phyloP scores from a whole-genome alignment of 192 early-diverging fungal species.

The Backusella morwellensis region DNA sequence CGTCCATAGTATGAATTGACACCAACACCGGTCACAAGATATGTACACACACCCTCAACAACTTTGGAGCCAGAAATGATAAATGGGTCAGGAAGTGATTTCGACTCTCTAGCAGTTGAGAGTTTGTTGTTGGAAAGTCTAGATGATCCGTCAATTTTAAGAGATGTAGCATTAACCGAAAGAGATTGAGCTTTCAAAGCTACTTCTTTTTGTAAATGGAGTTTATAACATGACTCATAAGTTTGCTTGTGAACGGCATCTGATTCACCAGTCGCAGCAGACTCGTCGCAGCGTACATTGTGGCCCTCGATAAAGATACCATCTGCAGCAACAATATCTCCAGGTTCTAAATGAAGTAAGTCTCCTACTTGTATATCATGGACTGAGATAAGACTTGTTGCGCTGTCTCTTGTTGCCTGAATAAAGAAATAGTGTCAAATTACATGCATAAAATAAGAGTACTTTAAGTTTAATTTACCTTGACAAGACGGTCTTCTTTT shows the following conservation, averaged over 20 bases:
- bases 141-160: background rate
- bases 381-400: conserved; percentile 65
- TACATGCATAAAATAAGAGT: background rate
- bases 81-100: conserved; percentile 66
- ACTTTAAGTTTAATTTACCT: conserved; percentile 32
- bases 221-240: conserved; percentile 44
- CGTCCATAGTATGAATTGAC: conserved; percentile 88
- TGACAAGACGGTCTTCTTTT: conserved; percentile 80
- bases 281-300: conserved; percentile 89
- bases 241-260: conserved; percentile 81
- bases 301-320: conserved; percentile 83
- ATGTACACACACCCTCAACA: conserved; percentile 84
- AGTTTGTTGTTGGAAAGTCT: background rate
- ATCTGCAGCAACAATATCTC: conserved; percentile 92
- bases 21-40: conserved; percentile 87
- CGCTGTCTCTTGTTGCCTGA: conserved; percentile 69
- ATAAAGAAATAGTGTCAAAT: background rate
- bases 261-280: conserved; percentile 93
- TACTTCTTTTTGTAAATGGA: background rate
- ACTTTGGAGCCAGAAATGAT: conserved; percentile 94
- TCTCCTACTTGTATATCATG: conserved; percentile 90
- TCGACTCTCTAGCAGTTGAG: conserved; percentile 12
- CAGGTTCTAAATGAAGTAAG: conserved; percentile 81
- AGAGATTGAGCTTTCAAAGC: background rate
- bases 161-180: background rate